These are phyloP conservation scores for Komagataea norvegica DNA, from an alignment of 1,139 yeast genomes.

Conservation along the genomic window DNA sequence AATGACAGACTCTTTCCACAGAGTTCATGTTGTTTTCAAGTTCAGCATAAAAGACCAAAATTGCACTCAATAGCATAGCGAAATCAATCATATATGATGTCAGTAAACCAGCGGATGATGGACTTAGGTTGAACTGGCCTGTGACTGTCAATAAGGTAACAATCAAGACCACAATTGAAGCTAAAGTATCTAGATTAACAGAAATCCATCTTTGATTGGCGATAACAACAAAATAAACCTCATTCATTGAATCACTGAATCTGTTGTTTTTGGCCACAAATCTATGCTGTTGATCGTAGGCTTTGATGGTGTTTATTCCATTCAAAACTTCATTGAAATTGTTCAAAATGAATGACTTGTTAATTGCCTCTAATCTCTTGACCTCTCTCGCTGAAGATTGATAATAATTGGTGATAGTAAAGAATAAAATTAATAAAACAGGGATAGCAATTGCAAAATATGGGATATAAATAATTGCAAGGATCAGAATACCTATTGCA, in stretches of 20 bases:
- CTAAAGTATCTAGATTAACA: slow-evolving; percentile 44
- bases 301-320: slow-evolving; percentile 55
- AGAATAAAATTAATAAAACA: slow-evolving; percentile 39
- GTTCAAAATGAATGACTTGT: slow-evolving; percentile 58
- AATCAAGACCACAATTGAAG: slow-evolving; percentile 38
- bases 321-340: slow-evolving; percentile 55
- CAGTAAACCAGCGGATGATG: slow-evolving; percentile 69
- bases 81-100: slow-evolving; percentile 53
- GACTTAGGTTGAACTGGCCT: slow-evolving; percentile 53
- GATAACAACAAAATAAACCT: slow-evolving; percentile 47
- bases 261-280: slow-evolving; percentile 41
- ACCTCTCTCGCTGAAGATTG: slow-evolving; percentile 60
- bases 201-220: slow-evolving; percentile 60
- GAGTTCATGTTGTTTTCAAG: slow-evolving; percentile 79
- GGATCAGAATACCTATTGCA: slow-evolving; percentile 54
- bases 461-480: slow-evolving; percentile 64
- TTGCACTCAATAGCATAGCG: slow-evolving; percentile 44
- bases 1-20: slow-evolving; percentile 68
- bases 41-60: slow-evolving; percentile 48
- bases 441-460: slow-evolving; percentile 63
- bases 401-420: slow-evolving; percentile 41
- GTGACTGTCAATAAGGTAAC: slow-evolving; percentile 56
- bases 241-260: slow-evolving; percentile 48
- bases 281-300: slow-evolving; percentile 35
- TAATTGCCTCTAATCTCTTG: slow-evolving; percentile 58